A percentile compares a stretch with the other conserved stretches of the same genome.
Conservation (phyloP, 257 asterid genomes). For the Mentha longifolia region DNA sequence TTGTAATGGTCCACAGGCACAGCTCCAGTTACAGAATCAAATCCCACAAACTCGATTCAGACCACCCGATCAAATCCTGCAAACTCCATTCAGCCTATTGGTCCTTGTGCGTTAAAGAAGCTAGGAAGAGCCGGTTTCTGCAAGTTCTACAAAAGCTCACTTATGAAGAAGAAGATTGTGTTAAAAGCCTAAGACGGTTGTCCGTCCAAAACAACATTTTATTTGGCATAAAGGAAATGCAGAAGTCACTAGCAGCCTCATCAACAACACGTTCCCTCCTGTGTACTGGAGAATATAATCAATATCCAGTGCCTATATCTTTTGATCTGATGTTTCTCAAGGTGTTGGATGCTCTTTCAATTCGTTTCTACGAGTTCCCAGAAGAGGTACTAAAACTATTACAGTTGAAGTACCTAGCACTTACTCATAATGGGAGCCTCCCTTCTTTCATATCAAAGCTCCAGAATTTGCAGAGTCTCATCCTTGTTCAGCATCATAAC, state of each 20-base stretch:
- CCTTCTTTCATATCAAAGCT: slow-evolving; percentile 16
- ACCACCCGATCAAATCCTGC: background rate
- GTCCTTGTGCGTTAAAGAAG: background rate
- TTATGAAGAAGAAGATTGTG: background rate
- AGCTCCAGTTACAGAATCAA: background rate
- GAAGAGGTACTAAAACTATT: background rate
- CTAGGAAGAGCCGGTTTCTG: background rate
- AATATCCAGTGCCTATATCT: background rate
- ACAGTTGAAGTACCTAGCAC: slow-evolving; percentile 21
- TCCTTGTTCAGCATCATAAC: background rate
- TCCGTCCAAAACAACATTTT: background rate
- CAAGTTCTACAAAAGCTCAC: background rate
- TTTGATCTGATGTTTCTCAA: background rate
- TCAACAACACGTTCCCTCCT: background rate
- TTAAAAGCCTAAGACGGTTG: background rate
- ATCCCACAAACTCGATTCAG: background rate
- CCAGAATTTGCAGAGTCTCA: slow-evolving; percentile 5
- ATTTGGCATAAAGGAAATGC: background rate
- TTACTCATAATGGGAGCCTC: background rate
- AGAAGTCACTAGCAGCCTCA: background rate
- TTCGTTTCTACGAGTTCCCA: slow-evolving; percentile 9
- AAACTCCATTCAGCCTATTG: background rate
- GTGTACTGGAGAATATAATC: background rate
- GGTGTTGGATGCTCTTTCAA: slow-evolving; percentile 11
- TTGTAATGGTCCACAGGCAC: background rate